Conservation (phyloP, 306 rosid genomes). For the Abrus precatorius region DNA sequence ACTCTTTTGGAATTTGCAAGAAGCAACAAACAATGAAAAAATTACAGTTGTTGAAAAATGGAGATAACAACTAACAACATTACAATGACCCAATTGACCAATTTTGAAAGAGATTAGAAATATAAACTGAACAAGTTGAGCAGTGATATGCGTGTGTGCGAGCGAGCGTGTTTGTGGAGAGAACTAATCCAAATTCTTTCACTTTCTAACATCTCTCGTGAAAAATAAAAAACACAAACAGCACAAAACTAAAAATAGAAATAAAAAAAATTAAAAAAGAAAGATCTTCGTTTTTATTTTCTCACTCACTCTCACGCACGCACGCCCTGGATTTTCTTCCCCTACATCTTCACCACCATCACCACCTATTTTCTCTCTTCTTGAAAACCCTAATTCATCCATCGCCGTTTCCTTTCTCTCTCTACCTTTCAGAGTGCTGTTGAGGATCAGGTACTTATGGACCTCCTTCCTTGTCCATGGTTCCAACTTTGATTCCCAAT, state of each 20-base stretch:
- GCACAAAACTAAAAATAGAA: background rate
- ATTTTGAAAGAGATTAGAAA: background rate
- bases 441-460: conserved; percentile 69
- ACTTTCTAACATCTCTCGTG: conserved; percentile 19
- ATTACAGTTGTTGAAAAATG: background rate
- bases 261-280: background rate
- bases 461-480: conserved; percentile 27
- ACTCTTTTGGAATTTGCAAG: background rate
- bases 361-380: conserved; percentile 46
- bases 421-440: conserved; percentile 19
- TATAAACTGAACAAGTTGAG: background rate
- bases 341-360: conserved; percentile 39
- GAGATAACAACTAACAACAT: background rate
- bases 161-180: conserved; percentile 24
- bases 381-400: conserved; percentile 68
- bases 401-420: conserved; percentile 46
- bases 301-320: conserved; percentile 17
- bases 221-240: background rate
- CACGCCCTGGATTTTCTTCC: conserved; percentile 54
- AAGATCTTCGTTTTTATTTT: conserved; percentile 42
- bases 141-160: background rate
- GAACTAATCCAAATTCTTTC: conserved; percentile 35
- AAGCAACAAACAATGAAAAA: background rate
- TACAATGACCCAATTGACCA: background rate
- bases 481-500: conserved; percentile 40